A percentile compares a stretch with the other conserved stretches of the same genome.
Conservation (phyloP, 2,329 filamentous ascomycete species). For the Phoma sp. region DNA sequence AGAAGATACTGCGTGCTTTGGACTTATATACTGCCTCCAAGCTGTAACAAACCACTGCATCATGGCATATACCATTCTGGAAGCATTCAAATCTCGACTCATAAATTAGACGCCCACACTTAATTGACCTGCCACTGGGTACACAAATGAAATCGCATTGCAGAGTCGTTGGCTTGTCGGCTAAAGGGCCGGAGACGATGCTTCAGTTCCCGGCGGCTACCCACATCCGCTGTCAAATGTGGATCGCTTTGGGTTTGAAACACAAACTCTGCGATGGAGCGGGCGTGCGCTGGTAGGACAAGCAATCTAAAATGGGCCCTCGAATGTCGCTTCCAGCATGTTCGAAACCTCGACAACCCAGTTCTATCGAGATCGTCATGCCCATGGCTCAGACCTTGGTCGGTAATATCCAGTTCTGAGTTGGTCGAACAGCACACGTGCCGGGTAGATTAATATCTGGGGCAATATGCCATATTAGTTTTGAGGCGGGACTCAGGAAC, state of each 20-base stretch:
- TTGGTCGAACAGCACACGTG: constrained; percentile 24
- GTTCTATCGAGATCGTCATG: not conserved
- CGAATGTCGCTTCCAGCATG: constrained; percentile 18
- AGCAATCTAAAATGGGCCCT: constrained; percentile 32
- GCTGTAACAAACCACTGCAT: not conserved
- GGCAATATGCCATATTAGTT: constrained; percentile 36
- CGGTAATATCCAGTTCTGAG: constrained; percentile 15
- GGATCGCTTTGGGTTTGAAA: constrained; percentile 19
- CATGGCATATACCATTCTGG: constrained; percentile 28
- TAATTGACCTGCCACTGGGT: constrained; percentile 33
- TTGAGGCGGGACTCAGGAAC: constrained; percentile 17
- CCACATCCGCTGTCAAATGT: constrained; percentile 19
- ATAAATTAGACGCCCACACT: constrained; percentile 20
- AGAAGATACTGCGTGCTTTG: constrained; percentile 3
- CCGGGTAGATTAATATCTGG: constrained; percentile 43
- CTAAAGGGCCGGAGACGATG: constrained; percentile 23
- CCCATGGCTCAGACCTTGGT: not conserved
- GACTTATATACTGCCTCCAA: constrained; percentile 30
- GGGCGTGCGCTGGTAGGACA: constrained; percentile 22
- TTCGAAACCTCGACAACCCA: constrained; percentile 7
- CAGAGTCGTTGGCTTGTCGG: constrained; percentile 24
- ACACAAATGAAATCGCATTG: constrained; percentile 36
- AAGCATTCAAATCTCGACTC: constrained; percentile 18
- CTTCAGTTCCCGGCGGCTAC: constrained; percentile 26
- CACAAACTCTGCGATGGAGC: constrained; percentile 27